These are phyloP conservation scores for Fusarium sp. DNA, from an alignment of 2,329 filamentous ascomycete species.

Conservation along the genomic window DNA sequence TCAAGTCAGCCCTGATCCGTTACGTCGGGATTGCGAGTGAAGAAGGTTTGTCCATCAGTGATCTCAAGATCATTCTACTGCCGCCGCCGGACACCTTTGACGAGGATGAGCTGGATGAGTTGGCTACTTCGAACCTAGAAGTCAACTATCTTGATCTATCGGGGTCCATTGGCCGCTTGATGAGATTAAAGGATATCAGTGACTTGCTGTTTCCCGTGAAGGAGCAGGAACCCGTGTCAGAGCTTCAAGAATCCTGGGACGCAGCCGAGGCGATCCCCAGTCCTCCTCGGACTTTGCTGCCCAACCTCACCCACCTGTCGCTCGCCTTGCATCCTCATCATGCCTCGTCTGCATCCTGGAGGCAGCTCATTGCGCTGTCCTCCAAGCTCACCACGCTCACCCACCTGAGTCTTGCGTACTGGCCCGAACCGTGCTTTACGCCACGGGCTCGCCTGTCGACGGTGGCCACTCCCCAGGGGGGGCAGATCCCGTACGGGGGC, in stretches of 20 bases:
- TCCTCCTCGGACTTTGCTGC: constrained; percentile 56
- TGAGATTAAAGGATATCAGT: constrained; percentile 63
- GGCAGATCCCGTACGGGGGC: constrained; percentile 61
- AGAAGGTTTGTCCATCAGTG: constrained; percentile 61
- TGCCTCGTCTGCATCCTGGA: constrained; percentile 62
- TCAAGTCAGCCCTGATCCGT: constrained; percentile 63
- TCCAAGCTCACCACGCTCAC: constrained; percentile 65
- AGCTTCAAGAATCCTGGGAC: constrained; percentile 66
- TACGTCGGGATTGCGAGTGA: constrained; percentile 58
- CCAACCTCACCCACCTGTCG: constrained; percentile 70
- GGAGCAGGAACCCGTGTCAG: constrained; percentile 25
- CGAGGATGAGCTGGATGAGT: constrained; percentile 42
- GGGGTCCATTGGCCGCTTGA: constrained; percentile 60
- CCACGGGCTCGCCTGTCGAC: constrained; percentile 62
- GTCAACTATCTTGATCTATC: constrained; percentile 66
- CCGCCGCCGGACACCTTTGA: constrained; percentile 44
- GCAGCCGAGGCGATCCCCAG: constrained; percentile 46
- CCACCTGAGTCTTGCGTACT: constrained; percentile 70
- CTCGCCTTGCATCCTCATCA: constrained; percentile 59
- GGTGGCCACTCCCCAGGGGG: constrained; percentile 57
- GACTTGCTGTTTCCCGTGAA: constrained; percentile 60
- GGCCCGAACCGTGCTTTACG: constrained; percentile 70
- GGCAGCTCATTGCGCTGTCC: constrained; percentile 65
- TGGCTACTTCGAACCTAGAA: constrained; percentile 42
- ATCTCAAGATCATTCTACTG: constrained; percentile 60